Conservation (phyloP, 2,329 filamentous ascomycete species). For the Graphilbum fragrans region DNA sequence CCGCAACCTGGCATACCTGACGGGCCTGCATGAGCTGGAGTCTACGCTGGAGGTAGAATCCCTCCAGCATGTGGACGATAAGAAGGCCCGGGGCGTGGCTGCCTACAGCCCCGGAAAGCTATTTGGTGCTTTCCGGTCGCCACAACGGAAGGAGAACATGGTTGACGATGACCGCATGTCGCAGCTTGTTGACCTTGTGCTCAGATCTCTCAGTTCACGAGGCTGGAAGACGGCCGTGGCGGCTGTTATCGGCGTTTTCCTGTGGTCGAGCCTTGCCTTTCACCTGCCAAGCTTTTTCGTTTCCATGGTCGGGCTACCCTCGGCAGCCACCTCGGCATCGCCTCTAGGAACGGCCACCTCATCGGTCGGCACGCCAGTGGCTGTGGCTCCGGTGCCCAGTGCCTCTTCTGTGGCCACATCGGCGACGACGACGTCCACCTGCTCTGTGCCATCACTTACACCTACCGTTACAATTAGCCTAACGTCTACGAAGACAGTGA, state of each 20-base stretch:
- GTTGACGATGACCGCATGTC: neutral
- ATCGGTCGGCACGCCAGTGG: neutral
- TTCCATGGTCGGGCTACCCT: neutral
- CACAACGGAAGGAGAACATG: neutral
- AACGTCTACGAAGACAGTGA: slow-evolving; percentile 23
- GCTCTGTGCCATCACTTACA: slow-evolving; percentile 4
- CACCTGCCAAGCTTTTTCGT: neutral
- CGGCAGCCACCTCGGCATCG: neutral
- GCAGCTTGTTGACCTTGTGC: neutral
- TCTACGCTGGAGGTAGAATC: neutral
- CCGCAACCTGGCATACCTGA: slow-evolving; percentile 37
- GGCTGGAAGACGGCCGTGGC: neutral
- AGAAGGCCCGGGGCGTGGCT: neutral
- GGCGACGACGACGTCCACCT: slow-evolving; percentile 4
- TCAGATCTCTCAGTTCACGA: neutral
- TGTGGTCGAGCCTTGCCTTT: slow-evolving; percentile 2
- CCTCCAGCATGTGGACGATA: neutral
- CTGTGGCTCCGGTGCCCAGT: neutral
- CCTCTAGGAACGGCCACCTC: neutral
- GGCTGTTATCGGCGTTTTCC: neutral
- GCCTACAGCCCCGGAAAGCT: neutral
- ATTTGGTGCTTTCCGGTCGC: neutral
- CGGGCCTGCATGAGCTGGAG: slow-evolving; percentile 19
- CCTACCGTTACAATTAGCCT: slow-evolving; percentile 21
- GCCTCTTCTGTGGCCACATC: neutral